Evolutionary conservation across 2,329 filamentous ascomycete species (phyloP).

Genomic region (Paramyrothecium roridum): DNA sequence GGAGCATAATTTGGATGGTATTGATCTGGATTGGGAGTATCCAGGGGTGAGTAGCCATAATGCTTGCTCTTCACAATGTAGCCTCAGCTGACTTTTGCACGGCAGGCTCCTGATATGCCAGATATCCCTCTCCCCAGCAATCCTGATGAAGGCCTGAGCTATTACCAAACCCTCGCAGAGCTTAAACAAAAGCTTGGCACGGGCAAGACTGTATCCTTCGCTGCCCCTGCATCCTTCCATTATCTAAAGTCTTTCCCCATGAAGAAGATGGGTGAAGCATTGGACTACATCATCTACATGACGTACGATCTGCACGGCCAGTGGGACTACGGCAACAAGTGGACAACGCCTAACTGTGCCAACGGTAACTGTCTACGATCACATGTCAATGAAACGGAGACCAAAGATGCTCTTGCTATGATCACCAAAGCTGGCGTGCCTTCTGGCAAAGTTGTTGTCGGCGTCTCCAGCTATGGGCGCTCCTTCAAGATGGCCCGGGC

Average conservation of each 20-base stretch:
- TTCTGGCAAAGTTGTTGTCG: constrained; percentile 24
- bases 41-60: constrained; percentile 23
- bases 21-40: constrained; percentile 48
- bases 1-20: constrained; percentile 35
- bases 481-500: constrained; percentile 21
- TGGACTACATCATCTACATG: constrained; percentile 35
- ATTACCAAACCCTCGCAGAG: constrained; percentile 29
- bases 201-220: constrained; percentile 29
- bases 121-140: constrained; percentile 17
- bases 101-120: constrained; percentile 18
- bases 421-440: constrained; percentile 31
- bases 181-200: constrained; percentile 21
- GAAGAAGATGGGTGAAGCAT: constrained; percentile 19
- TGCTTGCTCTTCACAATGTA: neutral
- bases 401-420: constrained; percentile 29
- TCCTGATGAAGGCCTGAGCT: constrained; percentile 20
- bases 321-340: constrained; percentile 27
- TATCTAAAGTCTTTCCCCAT: constrained; percentile 34
- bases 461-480: constrained; percentile 23
- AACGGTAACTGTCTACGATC: constrained; percentile 29
- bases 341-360: constrained; percentile 18
- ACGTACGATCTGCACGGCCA: constrained; percentile 32
- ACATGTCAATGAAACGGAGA: constrained; percentile 37
- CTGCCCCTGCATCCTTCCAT: constrained; percentile 34
- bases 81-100: constrained; percentile 7